Evolutionary conservation across 352 stramenopile genomes (phyloP), one percentile per base, ranked within the genome.

Genomic region (Phytophthora rubi): DNA sequence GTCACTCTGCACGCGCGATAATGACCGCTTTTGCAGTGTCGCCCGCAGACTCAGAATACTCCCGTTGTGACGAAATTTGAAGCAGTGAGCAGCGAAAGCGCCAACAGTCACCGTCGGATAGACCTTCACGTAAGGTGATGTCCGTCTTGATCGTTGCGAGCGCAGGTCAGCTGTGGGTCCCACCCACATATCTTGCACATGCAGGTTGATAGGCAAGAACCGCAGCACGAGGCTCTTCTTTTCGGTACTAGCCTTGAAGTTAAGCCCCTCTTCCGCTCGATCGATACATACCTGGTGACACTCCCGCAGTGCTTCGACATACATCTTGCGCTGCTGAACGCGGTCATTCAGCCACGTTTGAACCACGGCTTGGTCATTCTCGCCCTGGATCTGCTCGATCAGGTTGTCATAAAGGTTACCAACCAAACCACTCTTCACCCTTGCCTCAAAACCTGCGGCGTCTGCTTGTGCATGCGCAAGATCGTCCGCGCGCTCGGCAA

Each of bases 141-240:
- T 92, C 33, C 88, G 79, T 33, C 86, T 73, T 28, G 81, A 83
- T 39, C 79, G 71, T 44, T 95, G 85, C 3, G 88, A 92, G 16
- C 86, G 80, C 53, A 95, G 65, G 18, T 92, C 81, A 2, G 81
- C 59, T 2, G 79, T 90, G 6, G 84, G 87, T 1, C 88, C 88
- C 2, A 95, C 86, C 85, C 86, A 95, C 81, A 95, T 89, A 18
- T 95, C 88, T 72, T 95, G 88, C 15, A 95, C 83, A 33, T 95
- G 88, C 71, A 95, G 48, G 52, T 95, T 95, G 59, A 93, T 89
- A 10, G 88, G 86, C 21, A 95, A 54, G 60, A 95, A 94, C 5
- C 88, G 85, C 49, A 95, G 64, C 4, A 81, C 68, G 1, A 88
- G 58, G 15, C 83, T 93, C 61, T 94, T 94, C 75, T 95, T 95